Base-by-base conservation (phyloP, 441 rosid genomes). In the Arabidopsis hybrid region DNA sequence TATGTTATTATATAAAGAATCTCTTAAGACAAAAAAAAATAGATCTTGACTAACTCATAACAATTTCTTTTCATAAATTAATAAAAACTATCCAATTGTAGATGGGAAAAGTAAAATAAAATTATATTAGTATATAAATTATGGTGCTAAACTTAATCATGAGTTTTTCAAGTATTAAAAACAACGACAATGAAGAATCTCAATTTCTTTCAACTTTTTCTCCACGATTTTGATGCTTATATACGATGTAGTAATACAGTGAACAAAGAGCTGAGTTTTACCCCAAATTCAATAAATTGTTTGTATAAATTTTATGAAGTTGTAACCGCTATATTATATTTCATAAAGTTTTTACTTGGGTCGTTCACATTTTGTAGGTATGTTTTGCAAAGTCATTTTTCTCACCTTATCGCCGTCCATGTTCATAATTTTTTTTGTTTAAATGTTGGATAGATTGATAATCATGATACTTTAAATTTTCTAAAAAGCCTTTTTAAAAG, bases 361-460 rank as follows among this genome's bases (percentile, higher is more conserved):
- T 31, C 32, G 32, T 8, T 14, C 9, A 14, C 10, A 43, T 46
- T 46, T 46, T 46, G 21, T 46, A 14, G 21, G 51, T 46, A 46
- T 46, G 51, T 46, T 46, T 46, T 46, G 18, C 51, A 46, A 46
- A 50, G 14, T 51, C 6, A 52, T 53, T 43, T 42, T 21, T 40
- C 55, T 32, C 65, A 64, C 56, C 58, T 35, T 10, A 56, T 45
- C 58, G 77, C 77, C 71, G 71, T 64, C 50, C 71, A 55, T n/a
- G 34, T 65, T 65, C 71, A 55, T 65, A 45, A 4, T 21, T 21
- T 56, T 46, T 21, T 62, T 35, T 46, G 4, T 64, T 26, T 55
- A 17, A 51, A 17, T 62, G 62, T 71, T 51, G 11, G 53, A 71
- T 62, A 62, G 63, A 63, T 72, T 72, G 8, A 56, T 65, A 56